Conservation (phyloP, 31 red algal species). For the Porphyra umbilicalis region DNA sequence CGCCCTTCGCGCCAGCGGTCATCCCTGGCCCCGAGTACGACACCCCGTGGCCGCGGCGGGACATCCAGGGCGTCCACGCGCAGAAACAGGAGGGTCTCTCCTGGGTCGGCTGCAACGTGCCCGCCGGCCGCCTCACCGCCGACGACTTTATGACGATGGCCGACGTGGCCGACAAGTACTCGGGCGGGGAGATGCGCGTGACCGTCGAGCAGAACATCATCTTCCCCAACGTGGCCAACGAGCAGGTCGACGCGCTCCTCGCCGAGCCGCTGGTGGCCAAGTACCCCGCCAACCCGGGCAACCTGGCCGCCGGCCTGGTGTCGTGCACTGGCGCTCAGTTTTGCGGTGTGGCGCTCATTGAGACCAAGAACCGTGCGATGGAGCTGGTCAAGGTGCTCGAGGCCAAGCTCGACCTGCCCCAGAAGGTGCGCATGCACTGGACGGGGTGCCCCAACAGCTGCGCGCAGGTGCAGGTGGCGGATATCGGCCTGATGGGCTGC, state of each 20-base stretch:
- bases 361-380: conserved; percentile 86
- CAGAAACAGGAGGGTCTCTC: conserved; percentile 75
- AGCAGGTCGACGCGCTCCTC: conserved; percentile 26
- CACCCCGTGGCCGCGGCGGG: conserved; percentile 32
- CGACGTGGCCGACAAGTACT: conserved; percentile 68
- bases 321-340: conserved; percentile 88
- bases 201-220: conserved; percentile 87
- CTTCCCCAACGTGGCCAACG: conserved; percentile 77
- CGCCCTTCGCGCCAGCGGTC: conserved; percentile 24
- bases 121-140: conserved; percentile 49
- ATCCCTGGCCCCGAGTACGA: conserved; percentile 27
- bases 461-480: conserved; percentile 87
- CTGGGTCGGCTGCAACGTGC: conserved; percentile 65
- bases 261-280: conserved; percentile 37
- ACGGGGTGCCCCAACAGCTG: conserved; percentile 92
- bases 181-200: conserved; percentile 60
- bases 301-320: conserved; percentile 49
- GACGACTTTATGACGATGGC: conserved; percentile 43
- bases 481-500: conserved; percentile 87
- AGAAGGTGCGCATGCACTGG: conserved; percentile 78
- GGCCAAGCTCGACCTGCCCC: conserved; percentile 36
- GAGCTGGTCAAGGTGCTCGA: conserved; percentile 72
- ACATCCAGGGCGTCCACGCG: conserved; percentile 68
- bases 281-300: conserved; percentile 33
- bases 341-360: conserved; percentile 72